phyloP scores from a whole-genome alignment of 306 rosid species.

The Parietaria judaica region DNA sequence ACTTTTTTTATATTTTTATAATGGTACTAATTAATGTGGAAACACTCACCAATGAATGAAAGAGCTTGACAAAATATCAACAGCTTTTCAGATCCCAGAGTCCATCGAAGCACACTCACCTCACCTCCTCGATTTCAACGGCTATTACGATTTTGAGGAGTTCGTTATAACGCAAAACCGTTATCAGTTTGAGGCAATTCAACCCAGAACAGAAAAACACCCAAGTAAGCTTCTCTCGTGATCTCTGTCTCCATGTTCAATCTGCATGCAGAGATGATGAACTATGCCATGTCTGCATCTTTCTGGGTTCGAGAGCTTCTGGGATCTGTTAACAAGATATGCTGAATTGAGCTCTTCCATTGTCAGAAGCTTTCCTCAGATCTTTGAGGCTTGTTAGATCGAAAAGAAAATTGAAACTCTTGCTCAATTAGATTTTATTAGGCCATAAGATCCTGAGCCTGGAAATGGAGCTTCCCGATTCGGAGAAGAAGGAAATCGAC shows the following conservation, averaged over 20 bases:
- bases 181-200: constrained; percentile 1
- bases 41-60: neutral
- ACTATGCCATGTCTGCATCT: neutral
- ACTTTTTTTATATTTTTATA: no score
- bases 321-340: constrained; percentile 9
- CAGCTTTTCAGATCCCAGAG: constrained; percentile 22
- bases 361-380: no score
- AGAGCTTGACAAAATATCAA: neutral
- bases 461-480: constrained; percentile 23
- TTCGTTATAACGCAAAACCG: constrained; percentile 5
- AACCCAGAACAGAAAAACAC: neutral
- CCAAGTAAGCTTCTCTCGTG: constrained; percentile 16
- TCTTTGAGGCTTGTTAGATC: neutral
- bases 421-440: neutral
- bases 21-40: neutral
- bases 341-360: neutral
- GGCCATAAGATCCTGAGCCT: neutral
- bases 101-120: neutral
- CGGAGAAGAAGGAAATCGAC: constrained; percentile 25
- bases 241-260: constrained; percentile 2
- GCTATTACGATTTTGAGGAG: neutral
- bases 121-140: constrained; percentile 9
- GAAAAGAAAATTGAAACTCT: neutral
- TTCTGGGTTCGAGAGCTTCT: neutral
- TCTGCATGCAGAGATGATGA: neutral